Base-by-base conservation (phyloP, 202 grass and related monocot species). In the Hordeum pubiflorum region DNA sequence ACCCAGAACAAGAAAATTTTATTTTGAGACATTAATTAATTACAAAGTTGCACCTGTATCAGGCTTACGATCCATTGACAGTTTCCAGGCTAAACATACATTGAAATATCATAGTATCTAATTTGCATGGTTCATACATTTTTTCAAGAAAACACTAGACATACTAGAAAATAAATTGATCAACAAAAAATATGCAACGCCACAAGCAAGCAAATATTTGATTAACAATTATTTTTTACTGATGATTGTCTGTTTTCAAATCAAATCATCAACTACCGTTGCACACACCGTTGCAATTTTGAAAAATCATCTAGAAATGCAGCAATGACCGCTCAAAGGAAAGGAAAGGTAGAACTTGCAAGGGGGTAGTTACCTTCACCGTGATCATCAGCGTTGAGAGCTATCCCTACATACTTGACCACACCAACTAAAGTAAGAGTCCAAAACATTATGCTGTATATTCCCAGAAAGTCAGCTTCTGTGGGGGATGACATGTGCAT, bases 381-480 rank as follows among this genome's bases (percentile, higher is more conserved):
- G 61, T 89, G 84, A 63, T 92, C 90, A 39, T 92, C 74, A 13
- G 90, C 90, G 23, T 80, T 92, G 56, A 92, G 87, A 52, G 90
- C 87, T 78, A 92, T 89, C 69, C 87, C 81, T 55, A 73, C 81
- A 82, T 92, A 92, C 75, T 92, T 92, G 11, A 92, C 74, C 2
- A 92, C 87, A 46, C 90, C 87, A 55, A 87, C 89, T 48, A 89
- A 77, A 74, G 90, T 89, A 63, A 92, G 90, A 48, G 90, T 92
- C 90, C 90, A 92, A 50, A 92, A 92, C 69, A 92, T 92, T 61
- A 92, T 92, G 74, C 90, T 89, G 74, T 89, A 92, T 66, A 92
- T 87, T 40, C 81, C 90, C 56, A 92, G 77, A 39, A 89, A 92
- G 81, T 92, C 90, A 3, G 78, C 81, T 70, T 82, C 79, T 12